Percentiles rank a stretch among this genome's conserved stretches.
These are phyloP conservation scores for Penicillium fuscoglaucum DNA, from an alignment of 2,329 filamentous ascomycete genomes.

Conservation along the genomic window DNA sequence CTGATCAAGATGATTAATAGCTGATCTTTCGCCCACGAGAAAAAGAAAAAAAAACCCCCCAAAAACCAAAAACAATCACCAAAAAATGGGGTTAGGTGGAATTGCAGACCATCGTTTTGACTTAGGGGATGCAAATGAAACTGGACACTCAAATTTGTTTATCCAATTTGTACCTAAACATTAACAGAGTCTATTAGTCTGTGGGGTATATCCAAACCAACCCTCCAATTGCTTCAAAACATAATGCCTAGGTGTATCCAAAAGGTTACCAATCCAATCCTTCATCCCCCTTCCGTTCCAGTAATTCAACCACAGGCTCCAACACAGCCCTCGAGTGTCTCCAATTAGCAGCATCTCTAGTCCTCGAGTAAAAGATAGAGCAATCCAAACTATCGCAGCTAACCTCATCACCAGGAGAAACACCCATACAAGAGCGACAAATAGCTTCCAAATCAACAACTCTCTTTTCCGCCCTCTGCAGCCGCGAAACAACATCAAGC, in stretches of 20 bases:
- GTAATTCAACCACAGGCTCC: constrained; percentile 37
- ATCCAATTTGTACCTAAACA: not conserved
- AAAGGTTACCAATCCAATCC: constrained; percentile 39
- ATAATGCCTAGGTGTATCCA: not conserved
- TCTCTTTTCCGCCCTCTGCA: constrained; percentile 64
- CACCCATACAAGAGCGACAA: constrained; percentile 76
- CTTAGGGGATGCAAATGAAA: not conserved
- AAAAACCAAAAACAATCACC: not conserved
- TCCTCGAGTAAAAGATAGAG: constrained; percentile 74
- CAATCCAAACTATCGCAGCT: constrained; percentile 88
- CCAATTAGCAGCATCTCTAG: constrained; percentile 39
- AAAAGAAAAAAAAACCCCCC: not conserved
- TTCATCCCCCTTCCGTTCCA: constrained; percentile 38
- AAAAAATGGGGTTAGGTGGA: not conserved
- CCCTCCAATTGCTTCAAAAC: not conserved
- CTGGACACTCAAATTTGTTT: not conserved
- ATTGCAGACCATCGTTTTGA: not conserved
- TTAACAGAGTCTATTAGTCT: not conserved
- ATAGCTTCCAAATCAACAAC: constrained; percentile 65
- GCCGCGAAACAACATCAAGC: constrained; percentile 60
- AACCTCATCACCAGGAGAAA: constrained; percentile 74
- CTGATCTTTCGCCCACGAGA: not conserved
- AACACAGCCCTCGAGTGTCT: constrained; percentile 39
- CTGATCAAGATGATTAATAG: constrained; percentile 16
- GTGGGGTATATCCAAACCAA: constrained; percentile 13